Percentiles rank a stretch among this genome's conserved stretches.
These are phyloP conservation scores for Croton setiger DNA, from an alignment of 441 rosid species.

Conservation along the genomic window DNA sequence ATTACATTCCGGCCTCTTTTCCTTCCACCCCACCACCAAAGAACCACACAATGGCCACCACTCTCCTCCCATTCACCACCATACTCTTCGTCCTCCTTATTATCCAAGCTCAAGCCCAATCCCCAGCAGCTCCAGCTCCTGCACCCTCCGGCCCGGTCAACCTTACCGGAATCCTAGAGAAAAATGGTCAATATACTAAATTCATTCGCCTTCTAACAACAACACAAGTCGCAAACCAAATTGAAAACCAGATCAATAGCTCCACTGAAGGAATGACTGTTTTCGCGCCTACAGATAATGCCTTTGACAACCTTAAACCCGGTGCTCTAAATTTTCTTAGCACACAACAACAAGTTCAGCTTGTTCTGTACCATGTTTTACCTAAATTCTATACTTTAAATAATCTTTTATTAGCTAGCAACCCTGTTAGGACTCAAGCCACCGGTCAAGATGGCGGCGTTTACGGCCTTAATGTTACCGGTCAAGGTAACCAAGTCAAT, in stretches of 20 bases:
- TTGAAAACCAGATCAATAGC: slow-evolving; percentile 52
- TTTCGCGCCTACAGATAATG: slow-evolving; percentile 73
- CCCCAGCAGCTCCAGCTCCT: slow-evolving; percentile 42
- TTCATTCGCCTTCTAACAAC: slow-evolving; percentile 43
- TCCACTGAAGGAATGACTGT: slow-evolving; percentile 67
- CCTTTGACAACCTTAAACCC: slow-evolving; percentile 50
- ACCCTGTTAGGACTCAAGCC: slow-evolving; percentile 62
- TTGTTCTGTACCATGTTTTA: slow-evolving; percentile 49
- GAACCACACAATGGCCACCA: slow-evolving; percentile 28
- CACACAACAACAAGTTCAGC: slow-evolving; percentile 44
- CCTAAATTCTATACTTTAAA: slow-evolving; percentile 48
- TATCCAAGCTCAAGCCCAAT: slow-evolving; percentile 29
- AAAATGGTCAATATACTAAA: slow-evolving; percentile 49
- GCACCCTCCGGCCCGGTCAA: slow-evolving; percentile 48
- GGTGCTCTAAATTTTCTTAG: slow-evolving; percentile 46
- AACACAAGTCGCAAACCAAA: slow-evolving; percentile 47
- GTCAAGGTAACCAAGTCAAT: slow-evolving; percentile 56
- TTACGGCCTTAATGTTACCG: slow-evolving; percentile 63
- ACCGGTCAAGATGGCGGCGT: slow-evolving; percentile 40
- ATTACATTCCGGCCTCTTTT: slow-evolving; percentile 15
- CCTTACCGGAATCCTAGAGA: slow-evolving; percentile 55
- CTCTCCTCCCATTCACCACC: slow-evolving; percentile 22
- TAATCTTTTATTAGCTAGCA: slow-evolving; percentile 50
- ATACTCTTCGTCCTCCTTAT: slow-evolving; percentile 29
- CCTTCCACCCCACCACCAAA: slow-evolving; percentile 12